Evolutionary conservation across 1,139 yeast genomes (phyloP).

Genomic region (Nakaseomyces delphensis): DNA sequence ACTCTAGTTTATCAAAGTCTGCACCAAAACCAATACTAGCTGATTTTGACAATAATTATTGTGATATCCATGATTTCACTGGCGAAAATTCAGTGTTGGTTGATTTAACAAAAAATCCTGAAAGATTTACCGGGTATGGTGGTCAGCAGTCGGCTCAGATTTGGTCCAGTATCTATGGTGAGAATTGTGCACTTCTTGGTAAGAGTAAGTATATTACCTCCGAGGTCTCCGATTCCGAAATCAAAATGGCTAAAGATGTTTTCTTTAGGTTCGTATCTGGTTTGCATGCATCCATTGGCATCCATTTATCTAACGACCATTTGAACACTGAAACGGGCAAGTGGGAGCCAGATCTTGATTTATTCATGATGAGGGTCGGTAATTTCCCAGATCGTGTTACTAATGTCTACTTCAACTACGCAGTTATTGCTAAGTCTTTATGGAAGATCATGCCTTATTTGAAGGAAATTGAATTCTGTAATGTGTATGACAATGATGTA

Average conservation of each 20-base stretch:
- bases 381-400: conserved; percentile 79
- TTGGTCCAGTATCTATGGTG: conserved; percentile 88
- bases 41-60: conserved; percentile 35
- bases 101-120: conserved; percentile 81
- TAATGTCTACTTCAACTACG: conserved; percentile 87
- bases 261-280: conserved; percentile 86
- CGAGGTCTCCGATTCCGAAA: conserved; percentile 40
- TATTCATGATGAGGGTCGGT: conserved; percentile 88
- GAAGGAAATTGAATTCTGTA: conserved; percentile 42
- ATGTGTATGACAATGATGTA: conserved; percentile 42
- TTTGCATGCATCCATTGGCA: conserved; percentile 91
- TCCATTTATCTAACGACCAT: conserved; percentile 83
- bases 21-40: conserved; percentile 7
- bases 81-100: conserved; percentile 62
- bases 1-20: conserved; percentile 15
- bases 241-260: conserved; percentile 75
- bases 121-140: conserved; percentile 91
- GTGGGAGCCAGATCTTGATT: conserved; percentile 74
- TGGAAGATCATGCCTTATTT: conserved; percentile 50
- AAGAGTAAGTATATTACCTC: neutral
- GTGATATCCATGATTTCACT: conserved; percentile 37
- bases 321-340: conserved; percentile 63
- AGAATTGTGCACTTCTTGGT: conserved; percentile 57
- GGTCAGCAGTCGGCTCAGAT: conserved; percentile 88
- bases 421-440: conserved; percentile 73